Conservation (phyloP, 2,329 filamentous ascomycete species). For the Dothiorella sarmentorum region DNA sequence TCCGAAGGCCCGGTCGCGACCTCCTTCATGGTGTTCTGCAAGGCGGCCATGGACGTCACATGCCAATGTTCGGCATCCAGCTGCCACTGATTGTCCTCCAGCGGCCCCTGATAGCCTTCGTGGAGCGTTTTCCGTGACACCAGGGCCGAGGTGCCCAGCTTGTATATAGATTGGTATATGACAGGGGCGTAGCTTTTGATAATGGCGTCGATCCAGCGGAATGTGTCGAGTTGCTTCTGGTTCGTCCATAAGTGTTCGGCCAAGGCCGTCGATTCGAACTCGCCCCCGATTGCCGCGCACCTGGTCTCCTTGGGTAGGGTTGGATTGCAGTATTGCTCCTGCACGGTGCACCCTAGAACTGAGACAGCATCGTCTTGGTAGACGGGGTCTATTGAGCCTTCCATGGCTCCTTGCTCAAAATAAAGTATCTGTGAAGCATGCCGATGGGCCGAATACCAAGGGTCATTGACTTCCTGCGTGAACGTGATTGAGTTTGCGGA, state of each 20-base stretch:
- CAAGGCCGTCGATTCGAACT: too few species aligned
- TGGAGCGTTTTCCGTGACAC: constrained; percentile 7
- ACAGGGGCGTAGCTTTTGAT: background rate
- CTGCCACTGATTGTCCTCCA: constrained; percentile 21
- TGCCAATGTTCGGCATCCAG: constrained; percentile 19
- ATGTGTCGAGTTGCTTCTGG: background rate
- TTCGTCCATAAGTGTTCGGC: background rate
- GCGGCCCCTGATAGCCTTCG: background rate
- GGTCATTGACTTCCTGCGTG: constrained; percentile 27
- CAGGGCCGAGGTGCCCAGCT: background rate
- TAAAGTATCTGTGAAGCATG: background rate
- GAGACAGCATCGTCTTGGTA: constrained; percentile 11
- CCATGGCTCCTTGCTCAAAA: background rate
- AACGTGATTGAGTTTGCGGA: constrained; percentile 28
- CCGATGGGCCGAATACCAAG: constrained; percentile 29
- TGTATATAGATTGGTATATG: background rate
- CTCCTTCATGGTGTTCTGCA: constrained; percentile 19
- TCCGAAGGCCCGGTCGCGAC: constrained; percentile 4
- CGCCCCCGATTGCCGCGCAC: background rate
- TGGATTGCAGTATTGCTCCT: constrained; percentile 19
- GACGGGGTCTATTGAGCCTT: too few species aligned
- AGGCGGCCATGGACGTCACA: constrained; percentile 11
- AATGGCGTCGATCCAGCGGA: background rate
- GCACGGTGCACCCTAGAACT: constrained; percentile 14
- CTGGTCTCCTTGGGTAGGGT: background rate